Conservation (phyloP, 2,329 filamentous ascomycete species). For the Colletotrichum tabaci region DNA sequence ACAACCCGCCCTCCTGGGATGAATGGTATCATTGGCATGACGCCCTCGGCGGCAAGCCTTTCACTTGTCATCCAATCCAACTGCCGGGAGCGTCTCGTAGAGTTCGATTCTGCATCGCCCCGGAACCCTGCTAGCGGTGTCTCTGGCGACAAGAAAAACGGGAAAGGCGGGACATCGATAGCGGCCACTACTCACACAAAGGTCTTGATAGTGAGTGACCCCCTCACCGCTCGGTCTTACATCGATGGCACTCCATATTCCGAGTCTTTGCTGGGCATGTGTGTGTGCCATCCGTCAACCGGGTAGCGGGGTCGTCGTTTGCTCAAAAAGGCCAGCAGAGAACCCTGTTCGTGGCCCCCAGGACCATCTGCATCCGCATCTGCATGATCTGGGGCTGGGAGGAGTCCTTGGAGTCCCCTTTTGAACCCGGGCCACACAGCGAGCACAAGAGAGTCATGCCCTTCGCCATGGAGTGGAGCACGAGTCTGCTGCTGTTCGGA, state of each 20-base stretch:
- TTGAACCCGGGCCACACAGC: not conserved
- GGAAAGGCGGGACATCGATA: not conserved
- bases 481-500: conserved; percentile 42
- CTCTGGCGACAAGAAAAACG: not conserved
- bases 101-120: conserved; percentile 5
- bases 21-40: too few species aligned
- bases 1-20: not conserved
- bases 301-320: conserved; percentile 1
- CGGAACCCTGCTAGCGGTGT: conserved; percentile 19
- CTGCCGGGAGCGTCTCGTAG: not conserved
- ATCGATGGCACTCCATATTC: not conserved
- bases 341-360: too few species aligned
- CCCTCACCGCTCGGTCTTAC: conserved; percentile 6
- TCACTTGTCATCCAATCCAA: not conserved
- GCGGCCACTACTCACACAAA: not conserved
- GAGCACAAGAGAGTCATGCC: not conserved
- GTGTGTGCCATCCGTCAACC: not conserved
- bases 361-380: not conserved
- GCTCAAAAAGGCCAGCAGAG: not conserved
- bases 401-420: too few species aligned
- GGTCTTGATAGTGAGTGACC: not conserved
- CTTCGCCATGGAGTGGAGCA: conserved; percentile 1
- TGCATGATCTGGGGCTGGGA: not conserved
- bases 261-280: too few species aligned
- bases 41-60: not conserved